Base-by-base conservation (phyloP, 2,329 filamentous ascomycete genomes). In the Trichophyton equinum region DNA sequence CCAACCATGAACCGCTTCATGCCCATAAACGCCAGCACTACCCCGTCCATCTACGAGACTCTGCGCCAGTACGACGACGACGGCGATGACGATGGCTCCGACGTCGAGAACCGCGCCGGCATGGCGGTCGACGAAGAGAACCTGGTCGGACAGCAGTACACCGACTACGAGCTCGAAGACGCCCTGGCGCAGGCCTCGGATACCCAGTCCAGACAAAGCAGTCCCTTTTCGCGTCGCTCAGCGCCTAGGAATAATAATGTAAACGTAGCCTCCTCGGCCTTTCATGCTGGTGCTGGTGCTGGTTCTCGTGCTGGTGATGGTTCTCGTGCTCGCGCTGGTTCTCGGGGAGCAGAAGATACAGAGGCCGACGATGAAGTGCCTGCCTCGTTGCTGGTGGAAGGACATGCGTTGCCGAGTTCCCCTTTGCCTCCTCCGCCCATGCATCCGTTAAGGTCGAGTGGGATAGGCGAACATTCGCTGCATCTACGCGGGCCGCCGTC, bases 361-460 rank as follows among this genome's bases (percentile, higher is more conserved):
- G 46, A 61, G 22, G 61, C 49, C 25, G 62, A 76, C 53, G 66
- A 72, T n/a, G 75, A 78, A 66, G 84, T 87, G 2, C 84, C 84
- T 1, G 79, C 79, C 60, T 86, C 84, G 7, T 73, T 87, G 42
- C 73, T 87, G 33, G 75, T 85, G 44, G 84, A 86, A 71, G 79
- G 75, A 6, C 68, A 75, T 40, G 74, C 74, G 51, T 70, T 71
- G 64, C 74, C 69, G 27, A 69, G 72, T 20, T 61, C 71, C 55
- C 73, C 75, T 13, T 77, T 75, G 11, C 75, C 73, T 9, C 71
- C 72, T 42, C 71, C 71, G 38, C 71, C 69, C 18, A 65, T 46
- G 47, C 71, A 70, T 42, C 71, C 69, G 15, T 64, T 44, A 20
- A 57, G 40, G n/a, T 67, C 60, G 65, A 70, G 58, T 38, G 51